Conservation (phyloP, 78 protist genomes). For the Polysphondylium violaceum region DNA sequence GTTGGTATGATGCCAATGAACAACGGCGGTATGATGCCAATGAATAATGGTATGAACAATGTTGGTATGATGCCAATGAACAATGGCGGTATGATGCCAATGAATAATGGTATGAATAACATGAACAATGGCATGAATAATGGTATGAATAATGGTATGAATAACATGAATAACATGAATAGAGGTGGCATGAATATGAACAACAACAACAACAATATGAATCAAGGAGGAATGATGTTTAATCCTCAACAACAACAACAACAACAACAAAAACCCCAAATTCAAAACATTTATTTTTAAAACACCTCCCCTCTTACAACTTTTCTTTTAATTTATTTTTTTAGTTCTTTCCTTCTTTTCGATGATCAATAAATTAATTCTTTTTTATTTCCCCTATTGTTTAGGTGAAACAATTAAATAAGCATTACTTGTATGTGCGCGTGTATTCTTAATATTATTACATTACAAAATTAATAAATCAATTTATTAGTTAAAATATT, state of each 20-base stretch:
- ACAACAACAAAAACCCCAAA: not conserved
- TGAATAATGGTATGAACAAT: conserved; percentile 11
- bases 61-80: not conserved
- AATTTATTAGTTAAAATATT: conserved; percentile 26
- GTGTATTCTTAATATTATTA: not conserved
- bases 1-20: not conserved
- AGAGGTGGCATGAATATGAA: not conserved
- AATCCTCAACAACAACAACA: conserved; percentile 8
- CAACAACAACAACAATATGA: not conserved
- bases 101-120: not conserved
- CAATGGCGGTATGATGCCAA: not conserved
- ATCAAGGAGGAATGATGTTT: not conserved
- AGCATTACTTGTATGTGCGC: not conserved
- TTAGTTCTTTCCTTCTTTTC: not conserved
- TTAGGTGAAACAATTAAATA: too few species aligned
- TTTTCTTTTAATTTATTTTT: not conserved
- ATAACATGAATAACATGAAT: not conserved
- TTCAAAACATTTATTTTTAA: conserved; percentile 35
- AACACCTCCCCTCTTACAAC: not conserved
- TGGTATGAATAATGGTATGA: conserved; percentile 24
- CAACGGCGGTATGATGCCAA: not conserved
- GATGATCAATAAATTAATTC: not conserved
- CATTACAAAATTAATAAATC: not conserved
- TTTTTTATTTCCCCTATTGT: not conserved
- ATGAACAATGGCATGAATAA: not conserved